Conservation (phyloP, 2,329 filamentous ascomycete genomes). For the Ceratocystis albifundus region DNA sequence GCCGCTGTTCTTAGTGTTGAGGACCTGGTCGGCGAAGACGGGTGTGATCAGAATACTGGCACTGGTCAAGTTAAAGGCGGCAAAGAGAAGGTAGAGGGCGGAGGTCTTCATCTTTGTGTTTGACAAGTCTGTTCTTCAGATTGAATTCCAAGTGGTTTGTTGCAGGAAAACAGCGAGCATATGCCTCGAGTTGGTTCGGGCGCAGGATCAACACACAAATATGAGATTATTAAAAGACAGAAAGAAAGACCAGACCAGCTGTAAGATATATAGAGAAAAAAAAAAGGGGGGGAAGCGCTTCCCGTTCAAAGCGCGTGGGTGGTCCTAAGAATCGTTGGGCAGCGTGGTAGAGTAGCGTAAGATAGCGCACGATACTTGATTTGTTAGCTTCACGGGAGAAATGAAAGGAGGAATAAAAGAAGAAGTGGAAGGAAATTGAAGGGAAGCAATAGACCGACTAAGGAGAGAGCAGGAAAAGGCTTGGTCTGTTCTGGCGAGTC, state of each 20-base stretch:
- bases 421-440: constrained; percentile 17
- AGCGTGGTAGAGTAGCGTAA: not conserved
- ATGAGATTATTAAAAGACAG: not conserved
- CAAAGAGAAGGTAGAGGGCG: constrained; percentile 32
- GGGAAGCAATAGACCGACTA: not conserved
- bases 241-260: constrained; percentile 16
- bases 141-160: no score
- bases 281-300: not conserved
- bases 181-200: not conserved
- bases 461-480: constrained; percentile 3
- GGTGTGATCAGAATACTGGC: constrained; percentile 48
- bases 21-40: constrained; percentile 40
- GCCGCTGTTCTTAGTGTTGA: constrained; percentile 34
- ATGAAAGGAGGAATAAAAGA: not conserved
- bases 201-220: constrained; percentile 15
- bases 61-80: constrained; percentile 37
- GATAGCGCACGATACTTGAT: not conserved
- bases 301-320: not conserved
- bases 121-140: not conserved
- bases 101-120: constrained; percentile 33
- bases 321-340: not conserved
- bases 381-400: not conserved
- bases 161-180: no score
- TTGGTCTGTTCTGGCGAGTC: not conserved
- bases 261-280: not conserved